Base-by-base conservation (phyloP, 176 grass and related monocot species). In the Avena atlantica region DNA sequence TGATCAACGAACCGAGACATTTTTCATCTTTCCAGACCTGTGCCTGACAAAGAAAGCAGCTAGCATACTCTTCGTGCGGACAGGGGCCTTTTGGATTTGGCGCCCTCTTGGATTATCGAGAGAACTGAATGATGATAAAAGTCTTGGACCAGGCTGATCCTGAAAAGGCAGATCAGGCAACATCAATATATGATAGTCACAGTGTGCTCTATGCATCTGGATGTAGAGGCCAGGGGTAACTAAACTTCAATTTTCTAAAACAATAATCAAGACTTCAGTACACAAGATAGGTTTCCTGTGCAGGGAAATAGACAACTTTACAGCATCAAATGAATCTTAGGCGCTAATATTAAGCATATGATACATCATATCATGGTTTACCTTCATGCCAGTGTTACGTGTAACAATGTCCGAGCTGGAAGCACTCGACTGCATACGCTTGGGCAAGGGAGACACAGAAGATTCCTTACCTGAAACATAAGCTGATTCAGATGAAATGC, bases 31-130 rank as follows among this genome's bases (percentile, higher is more conserved):
- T 60, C 55, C 87, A n/a, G 89, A 87, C 88, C 80, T 94, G 89
- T 86, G 83, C 74, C 94, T 96, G 61, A 89, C 89, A 85, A 99
- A 99, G 56, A 99, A 92, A 72, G 92, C 87, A 25, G 94, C 93
- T 55, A 96, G 40, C 94, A 99, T 84, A 72, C 87, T 96, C 70
- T 91, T 96, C 40, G 90, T 94, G 80, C 92, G 85, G 59, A 85
- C 78, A 0, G 92, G 94, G 70, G 90, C 83, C 89, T 87, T 89
- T 67, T 90, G 89, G 57, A 96, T 94, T 87, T 99, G 86, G 53
- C 71, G 91, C 12, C 89, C 86, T 34, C 87, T 90, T 19, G 97
- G 85, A 83, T 92, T 93, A 50, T 90, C 87, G 42, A 94, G 87
- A 55, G 92, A 96, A 85, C 85, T 90, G 86, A 94, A 91, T 81